These are phyloP conservation scores for Arthroderma uncinatum DNA, from an alignment of 2,329 filamentous ascomycete species.

Conservation along the genomic window DNA sequence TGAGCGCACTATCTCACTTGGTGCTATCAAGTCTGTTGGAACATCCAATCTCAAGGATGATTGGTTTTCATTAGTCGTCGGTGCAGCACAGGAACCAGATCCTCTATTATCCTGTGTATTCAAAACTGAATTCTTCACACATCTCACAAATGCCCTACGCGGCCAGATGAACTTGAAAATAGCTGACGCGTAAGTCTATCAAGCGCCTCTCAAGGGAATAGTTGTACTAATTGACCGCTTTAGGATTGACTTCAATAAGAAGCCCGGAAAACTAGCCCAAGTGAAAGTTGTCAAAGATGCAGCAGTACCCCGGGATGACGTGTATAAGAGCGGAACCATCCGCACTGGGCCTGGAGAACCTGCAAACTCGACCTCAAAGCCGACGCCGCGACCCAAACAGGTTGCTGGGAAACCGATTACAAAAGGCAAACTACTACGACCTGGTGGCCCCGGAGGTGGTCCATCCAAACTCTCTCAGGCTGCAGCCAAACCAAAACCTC, in stretches of 20 bases:
- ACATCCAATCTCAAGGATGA: conserved; percentile 77
- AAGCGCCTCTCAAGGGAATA: background rate
- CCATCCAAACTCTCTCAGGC: conserved; percentile 56
- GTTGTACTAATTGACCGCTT: conserved; percentile 9
- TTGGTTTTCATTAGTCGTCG: conserved; percentile 88
- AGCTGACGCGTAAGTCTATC: conserved; percentile 47
- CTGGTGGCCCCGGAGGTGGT: conserved; percentile 71
- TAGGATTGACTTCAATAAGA: conserved; percentile 89
- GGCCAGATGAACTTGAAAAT: conserved; percentile 75
- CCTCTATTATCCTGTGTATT: conserved; percentile 87
- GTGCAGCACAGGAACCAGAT: conserved; percentile 83
- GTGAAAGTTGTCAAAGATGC: conserved; percentile 90
- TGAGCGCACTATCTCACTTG: conserved; percentile 71
- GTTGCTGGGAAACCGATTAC: conserved; percentile 84
- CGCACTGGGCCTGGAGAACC: conserved; percentile 79
- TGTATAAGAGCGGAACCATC: conserved; percentile 87
- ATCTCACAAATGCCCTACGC: conserved; percentile 68
- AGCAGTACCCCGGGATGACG: conserved; percentile 57
- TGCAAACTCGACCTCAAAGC: conserved; percentile 67
- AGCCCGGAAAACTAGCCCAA: conserved; percentile 78
- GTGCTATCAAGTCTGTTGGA: conserved; percentile 79
- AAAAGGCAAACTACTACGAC: conserved; percentile 81
- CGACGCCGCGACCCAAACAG: conserved; percentile 77
- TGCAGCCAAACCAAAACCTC: conserved; percentile 24
- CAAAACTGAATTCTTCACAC: conserved; percentile 95